Evolutionary conservation across 768 basidiomycete genomes (phyloP).

Genomic region (Leccinum imitatum): DNA sequence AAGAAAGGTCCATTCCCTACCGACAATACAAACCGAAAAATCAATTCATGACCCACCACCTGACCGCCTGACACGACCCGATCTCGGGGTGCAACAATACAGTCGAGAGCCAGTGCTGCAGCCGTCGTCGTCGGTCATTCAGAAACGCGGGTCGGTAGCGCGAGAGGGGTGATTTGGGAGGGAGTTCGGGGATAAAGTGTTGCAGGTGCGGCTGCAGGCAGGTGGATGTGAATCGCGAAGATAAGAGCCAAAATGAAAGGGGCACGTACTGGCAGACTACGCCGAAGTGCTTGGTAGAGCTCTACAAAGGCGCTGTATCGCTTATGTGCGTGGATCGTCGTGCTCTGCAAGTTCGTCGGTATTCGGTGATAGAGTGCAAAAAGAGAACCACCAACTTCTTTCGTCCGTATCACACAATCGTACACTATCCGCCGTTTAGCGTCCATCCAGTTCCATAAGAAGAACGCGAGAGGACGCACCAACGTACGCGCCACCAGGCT

Average conservation of each 20-base stretch:
- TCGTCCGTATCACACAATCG: constrained; percentile 67
- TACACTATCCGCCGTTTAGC: constrained; percentile 44
- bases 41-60: constrained; percentile 58
- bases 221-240: not conserved
- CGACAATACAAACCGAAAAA: not conserved
- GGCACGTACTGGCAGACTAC: constrained; percentile 50
- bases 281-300: constrained; percentile 47
- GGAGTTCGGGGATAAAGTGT: constrained; percentile 54
- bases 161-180: constrained; percentile 67
- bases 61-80: constrained; percentile 58
- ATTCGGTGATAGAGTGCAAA: not conserved
- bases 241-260: not conserved
- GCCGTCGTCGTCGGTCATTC: constrained; percentile 54
- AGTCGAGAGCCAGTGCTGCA: constrained; percentile 66
- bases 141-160: constrained; percentile 69
- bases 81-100: constrained; percentile 71
- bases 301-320: constrained; percentile 66
- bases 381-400: constrained; percentile 40
- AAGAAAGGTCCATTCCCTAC: not conserved
- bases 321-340: constrained; percentile 62
- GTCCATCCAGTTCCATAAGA: not conserved
- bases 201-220: constrained; percentile 41
- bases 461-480: constrained; percentile 38
- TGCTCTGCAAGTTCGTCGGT: constrained; percentile 39
- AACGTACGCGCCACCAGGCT: constrained; percentile 60